phyloP scores from a whole-genome alignment of 1,284 basidiomycete genomes.

The Pseudozyma sp. region DNA sequence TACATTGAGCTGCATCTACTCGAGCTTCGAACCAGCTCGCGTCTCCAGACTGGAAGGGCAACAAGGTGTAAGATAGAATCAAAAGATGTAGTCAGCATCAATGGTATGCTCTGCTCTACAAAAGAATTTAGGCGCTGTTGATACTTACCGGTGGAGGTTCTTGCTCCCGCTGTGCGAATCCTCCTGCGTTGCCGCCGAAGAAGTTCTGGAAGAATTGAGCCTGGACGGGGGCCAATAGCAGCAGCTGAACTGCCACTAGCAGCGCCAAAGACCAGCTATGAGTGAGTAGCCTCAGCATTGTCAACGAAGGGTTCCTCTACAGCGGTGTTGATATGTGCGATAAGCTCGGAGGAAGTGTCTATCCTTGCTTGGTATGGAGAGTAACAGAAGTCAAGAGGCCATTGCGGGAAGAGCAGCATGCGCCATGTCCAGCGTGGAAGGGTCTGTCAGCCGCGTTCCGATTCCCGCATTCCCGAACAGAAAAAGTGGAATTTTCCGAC shows the following conservation, averaged over 20 bases:
- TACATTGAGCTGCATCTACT: slow-evolving; percentile 58
- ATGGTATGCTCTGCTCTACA: neutral
- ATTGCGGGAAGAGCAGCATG: neutral
- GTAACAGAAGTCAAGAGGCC: neutral
- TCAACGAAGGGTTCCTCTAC: no score
- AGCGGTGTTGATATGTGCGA: no score
- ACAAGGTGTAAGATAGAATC: neutral
- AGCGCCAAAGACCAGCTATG: slow-evolving; percentile 2
- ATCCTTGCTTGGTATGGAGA: neutral
- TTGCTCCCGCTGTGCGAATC: slow-evolving; percentile 47
- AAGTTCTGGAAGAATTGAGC: slow-evolving; percentile 61
- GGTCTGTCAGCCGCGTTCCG: slow-evolving; percentile 12
- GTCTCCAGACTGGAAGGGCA: slow-evolving; percentile 43
- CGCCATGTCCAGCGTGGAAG: slow-evolving; percentile 24
- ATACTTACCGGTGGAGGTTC: slow-evolving; percentile 57
- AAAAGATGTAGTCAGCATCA: neutral
- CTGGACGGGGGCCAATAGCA: slow-evolving; percentile 19
- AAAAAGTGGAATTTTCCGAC: slow-evolving; percentile 28
- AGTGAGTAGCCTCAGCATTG: slow-evolving; percentile 9
- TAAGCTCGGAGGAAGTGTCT: neutral
- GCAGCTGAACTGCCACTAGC: slow-evolving; percentile 17
- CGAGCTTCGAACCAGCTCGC: slow-evolving; percentile 60
- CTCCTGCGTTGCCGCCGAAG: slow-evolving; percentile 50
- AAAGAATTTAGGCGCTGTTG: neutral
- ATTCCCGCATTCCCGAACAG: slow-evolving; percentile 6